Evolutionary conservation across 1,139 yeast species (phyloP).

Genomic region (Geotrichum klebahnii): DNA sequence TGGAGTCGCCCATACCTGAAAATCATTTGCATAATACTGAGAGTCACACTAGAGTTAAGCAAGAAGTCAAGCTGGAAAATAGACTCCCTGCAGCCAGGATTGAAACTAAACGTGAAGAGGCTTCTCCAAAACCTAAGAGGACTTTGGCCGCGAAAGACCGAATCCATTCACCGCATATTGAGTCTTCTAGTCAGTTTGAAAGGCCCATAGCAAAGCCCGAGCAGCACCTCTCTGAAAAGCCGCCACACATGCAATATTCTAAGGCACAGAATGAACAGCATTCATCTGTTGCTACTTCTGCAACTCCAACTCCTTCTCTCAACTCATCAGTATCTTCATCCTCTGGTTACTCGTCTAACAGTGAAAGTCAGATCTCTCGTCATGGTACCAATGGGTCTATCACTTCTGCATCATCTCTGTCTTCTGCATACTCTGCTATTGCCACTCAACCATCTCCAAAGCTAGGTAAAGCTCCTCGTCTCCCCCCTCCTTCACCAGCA

Average conservation of each 20-base stretch:
- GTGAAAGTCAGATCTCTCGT: background rate
- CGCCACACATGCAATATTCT: background rate
- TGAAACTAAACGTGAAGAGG: background rate
- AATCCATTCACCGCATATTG: background rate
- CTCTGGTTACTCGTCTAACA: background rate
- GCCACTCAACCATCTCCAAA: slow-evolving; percentile 6
- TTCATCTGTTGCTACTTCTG: background rate
- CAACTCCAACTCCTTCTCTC: background rate
- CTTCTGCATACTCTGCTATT: slow-evolving; percentile 1
- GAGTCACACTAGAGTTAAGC: background rate
- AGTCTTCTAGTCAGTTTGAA: no score
- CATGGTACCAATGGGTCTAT: slow-evolving; percentile 6
- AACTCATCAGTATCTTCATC: background rate
- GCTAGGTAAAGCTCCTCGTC: slow-evolving; percentile 5
- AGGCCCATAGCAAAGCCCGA: no score
- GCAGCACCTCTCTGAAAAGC: background rate
- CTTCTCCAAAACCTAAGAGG: background rate
- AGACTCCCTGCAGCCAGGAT: background rate
- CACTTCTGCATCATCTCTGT: slow-evolving; percentile 12
- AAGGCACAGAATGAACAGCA: background rate
- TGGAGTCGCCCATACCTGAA: background rate
- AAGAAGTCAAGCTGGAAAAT: background rate
- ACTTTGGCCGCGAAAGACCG: background rate
- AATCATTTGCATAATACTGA: background rate
- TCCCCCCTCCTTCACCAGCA: slow-evolving; percentile 5